Percentiles rank a stretch among this genome's conserved stretches.
phyloP scores from a whole-genome alignment of 768 basidiomycete genomes.

The Crassisporium funariophilum region DNA sequence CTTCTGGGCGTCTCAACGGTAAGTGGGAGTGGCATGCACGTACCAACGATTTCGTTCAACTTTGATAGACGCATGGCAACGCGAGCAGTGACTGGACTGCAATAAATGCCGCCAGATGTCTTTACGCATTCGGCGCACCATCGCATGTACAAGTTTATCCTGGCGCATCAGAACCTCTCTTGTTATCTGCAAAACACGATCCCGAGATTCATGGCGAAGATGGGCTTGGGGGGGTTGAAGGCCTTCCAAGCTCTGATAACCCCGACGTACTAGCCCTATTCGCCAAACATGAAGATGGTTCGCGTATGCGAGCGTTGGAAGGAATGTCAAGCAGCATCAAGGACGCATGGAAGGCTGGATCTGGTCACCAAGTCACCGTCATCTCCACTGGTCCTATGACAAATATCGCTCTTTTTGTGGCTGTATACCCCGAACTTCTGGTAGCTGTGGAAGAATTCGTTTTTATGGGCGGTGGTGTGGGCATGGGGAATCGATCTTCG shows the following conservation, averaged over 20 bases:
- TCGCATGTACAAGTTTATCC: constrained; percentile 60
- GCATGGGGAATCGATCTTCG: constrained; percentile 78
- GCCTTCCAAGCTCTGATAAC: constrained; percentile 55
- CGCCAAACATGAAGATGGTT: constrained; percentile 43
- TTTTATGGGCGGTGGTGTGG: constrained; percentile 92
- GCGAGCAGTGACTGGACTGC: constrained; percentile 60
- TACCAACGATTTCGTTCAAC: not conserved
- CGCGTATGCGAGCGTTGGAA: constrained; percentile 56
- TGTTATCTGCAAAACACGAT: constrained; percentile 62
- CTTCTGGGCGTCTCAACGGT: constrained; percentile 88
- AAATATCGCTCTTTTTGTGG: constrained; percentile 71
- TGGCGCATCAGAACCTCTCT: constrained; percentile 71
- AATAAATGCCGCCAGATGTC: constrained; percentile 75
- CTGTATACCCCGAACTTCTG: constrained; percentile 53
- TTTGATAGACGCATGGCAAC: constrained; percentile 77
- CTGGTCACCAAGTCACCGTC: constrained; percentile 63
- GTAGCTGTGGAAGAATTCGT: constrained; percentile 68
- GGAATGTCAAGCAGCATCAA: constrained; percentile 65
- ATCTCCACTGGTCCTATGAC: constrained; percentile 87
- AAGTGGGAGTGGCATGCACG: constrained; percentile 16
- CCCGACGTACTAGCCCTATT: constrained; percentile 54
- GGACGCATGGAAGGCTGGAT: constrained; percentile 56
- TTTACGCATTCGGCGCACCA: constrained; percentile 73
- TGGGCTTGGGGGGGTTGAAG: constrained; percentile 84
- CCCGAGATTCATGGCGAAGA: constrained; percentile 82